Evolutionary conservation across 768 basidiomycete genomes (phyloP).

Genomic region (Ramaria sp.): DNA sequence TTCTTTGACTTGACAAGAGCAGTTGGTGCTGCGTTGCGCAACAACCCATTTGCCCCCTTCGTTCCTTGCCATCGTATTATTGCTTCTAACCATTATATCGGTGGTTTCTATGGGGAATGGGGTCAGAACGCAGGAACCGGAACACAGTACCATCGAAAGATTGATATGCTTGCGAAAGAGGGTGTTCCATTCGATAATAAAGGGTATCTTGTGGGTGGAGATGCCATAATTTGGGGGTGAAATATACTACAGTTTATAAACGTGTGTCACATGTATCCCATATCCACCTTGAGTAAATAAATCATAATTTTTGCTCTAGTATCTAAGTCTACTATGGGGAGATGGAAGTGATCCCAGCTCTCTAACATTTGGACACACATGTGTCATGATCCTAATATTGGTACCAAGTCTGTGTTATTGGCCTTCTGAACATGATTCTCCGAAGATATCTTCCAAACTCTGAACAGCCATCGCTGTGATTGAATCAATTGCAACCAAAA

Average conservation of each 20-base stretch:
- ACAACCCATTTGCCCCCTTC: slow-evolving; percentile 56
- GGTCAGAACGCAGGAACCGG: slow-evolving; percentile 30
- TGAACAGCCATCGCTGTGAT: too few relatives aligned
- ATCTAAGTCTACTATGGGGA: too few relatives aligned
- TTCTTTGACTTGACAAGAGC: neutral
- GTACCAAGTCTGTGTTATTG: too few relatives aligned
- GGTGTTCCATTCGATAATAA: slow-evolving; percentile 38
- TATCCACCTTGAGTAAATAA: too few relatives aligned
- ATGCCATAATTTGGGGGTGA: neutral
- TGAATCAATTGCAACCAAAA: too few relatives aligned
- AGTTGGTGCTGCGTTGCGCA: slow-evolving; percentile 55
- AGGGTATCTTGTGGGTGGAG: slow-evolving; percentile 27
- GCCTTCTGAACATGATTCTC: too few relatives aligned
- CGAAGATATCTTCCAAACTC: too few relatives aligned
- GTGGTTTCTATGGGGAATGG: slow-evolving; percentile 58
- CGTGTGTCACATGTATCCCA: too few relatives aligned
- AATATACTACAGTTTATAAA: neutral
- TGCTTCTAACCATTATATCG: slow-evolving; percentile 46
- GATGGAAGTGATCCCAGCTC: too few relatives aligned
- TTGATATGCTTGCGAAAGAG: slow-evolving; percentile 38
- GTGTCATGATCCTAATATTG: too few relatives aligned
- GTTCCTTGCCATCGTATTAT: slow-evolving; percentile 66
- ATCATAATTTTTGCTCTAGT: too few relatives aligned
- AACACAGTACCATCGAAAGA: slow-evolving; percentile 33
- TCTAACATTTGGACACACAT: too few relatives aligned